Evolutionary conservation across 768 basidiomycete species (phyloP).

Genomic region (Hypholoma fasciculare): DNA sequence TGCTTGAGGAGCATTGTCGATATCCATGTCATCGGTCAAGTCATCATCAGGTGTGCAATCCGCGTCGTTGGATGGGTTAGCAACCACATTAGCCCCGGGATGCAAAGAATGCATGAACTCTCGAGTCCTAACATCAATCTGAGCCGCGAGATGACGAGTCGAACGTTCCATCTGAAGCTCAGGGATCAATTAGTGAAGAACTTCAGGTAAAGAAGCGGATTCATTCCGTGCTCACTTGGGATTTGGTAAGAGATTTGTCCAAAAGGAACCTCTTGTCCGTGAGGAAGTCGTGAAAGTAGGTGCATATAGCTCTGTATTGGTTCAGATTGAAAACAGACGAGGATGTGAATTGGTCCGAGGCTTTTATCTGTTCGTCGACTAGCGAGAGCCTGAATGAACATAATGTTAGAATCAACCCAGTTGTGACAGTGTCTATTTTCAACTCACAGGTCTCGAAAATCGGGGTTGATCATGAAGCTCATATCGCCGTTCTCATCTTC

Average conservation of each 20-base stretch:
- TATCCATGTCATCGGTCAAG: no score
- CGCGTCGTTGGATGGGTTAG: no score
- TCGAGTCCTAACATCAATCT: no score
- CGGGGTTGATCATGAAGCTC: background rate
- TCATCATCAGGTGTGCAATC: no score
- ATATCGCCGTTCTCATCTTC: background rate
- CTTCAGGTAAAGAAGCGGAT: background rate
- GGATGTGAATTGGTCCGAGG: background rate
- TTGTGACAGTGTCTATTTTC: no score
- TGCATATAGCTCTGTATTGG: background rate
- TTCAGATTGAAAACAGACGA: background rate
- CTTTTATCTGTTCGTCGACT: background rate
- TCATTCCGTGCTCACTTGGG: background rate
- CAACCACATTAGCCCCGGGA: no score
- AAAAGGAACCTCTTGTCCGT: background rate
- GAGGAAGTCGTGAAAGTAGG: background rate
- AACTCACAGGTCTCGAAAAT: background rate
- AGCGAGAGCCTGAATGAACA: background rate
- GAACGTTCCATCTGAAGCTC: no score
- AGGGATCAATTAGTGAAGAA: no score
- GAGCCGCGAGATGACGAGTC: no score
- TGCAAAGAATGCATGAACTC: no score
- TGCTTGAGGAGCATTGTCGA: background rate
- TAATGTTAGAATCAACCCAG: background rate
- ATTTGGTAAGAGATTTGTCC: background rate